Base-by-base conservation (phyloP, 2,329 filamentous ascomycete genomes). In the Alternaria atra region DNA sequence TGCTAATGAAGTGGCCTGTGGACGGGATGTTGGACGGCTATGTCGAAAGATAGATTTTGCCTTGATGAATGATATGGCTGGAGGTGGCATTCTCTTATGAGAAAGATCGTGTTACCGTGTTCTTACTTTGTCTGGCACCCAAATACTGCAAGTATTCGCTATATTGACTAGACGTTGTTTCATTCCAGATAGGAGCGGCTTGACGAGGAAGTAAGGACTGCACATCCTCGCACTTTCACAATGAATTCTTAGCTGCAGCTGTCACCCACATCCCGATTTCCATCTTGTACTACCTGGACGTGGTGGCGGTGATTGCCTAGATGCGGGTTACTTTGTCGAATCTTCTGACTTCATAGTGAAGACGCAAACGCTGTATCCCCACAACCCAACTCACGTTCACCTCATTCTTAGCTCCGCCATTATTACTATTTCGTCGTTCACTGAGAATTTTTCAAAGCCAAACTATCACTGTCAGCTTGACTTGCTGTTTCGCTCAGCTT, bases 311-410 rank as follows among this genome's bases (percentile, higher is more conserved):
- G 42, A 30, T 27, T n/a, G 17, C 35, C 12, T n/a, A 43, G 6
- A 42, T 29, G 23, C 17, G 43, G 52, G n/a, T 17, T 17, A n/a
- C 46, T 35, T 25, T 15, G 32, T 50, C n/a, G 13, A 50, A 34
- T 17, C 32, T 50, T 35, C 46, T 35, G 46, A 32, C 20, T 50
- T 15, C 46, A 15, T 23, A 46, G 53, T 60, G 53, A 42, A 56
- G 35, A 48, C 12, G 52, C 56, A 63, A 56, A 60, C 60, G 35
- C 46, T 47, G 60, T 52, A n/a, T 54, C 37, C 29, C 6, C 29
- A 52, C 46, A 51, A 32, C 29, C 12, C 53, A 17, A 44, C 32
- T 55, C 46, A 44, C 51, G 17, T 53, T 58, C 54, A 55, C 50
- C 46, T 46, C 48, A 58, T 58, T 52, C 39, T 55, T 52, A 53